Evolutionary conservation across 164 flowering plant genomes (phyloP), one percentile per base, ranked within the genome.

Genomic region (Hamamelis virginiana): DNA sequence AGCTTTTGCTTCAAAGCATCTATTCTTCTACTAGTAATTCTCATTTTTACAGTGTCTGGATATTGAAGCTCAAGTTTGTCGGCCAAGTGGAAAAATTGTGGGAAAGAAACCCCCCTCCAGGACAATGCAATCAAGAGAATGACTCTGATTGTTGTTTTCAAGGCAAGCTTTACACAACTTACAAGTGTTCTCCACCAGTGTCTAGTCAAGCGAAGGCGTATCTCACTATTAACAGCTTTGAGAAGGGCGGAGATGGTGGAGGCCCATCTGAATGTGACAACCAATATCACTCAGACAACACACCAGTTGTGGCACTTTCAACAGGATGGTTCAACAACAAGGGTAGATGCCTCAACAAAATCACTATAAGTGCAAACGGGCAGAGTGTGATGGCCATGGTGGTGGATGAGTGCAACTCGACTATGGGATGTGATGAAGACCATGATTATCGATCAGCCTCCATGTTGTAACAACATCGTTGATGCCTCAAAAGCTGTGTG

Each of bases 401-500:
- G 53, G 70, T 72, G 0, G 73, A 72, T 25, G 73, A 76, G 52
- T 72, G 73, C 53, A 69, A 75, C 65, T 71, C 75, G 0, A 67
- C 72, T 0, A 59, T 15, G 59, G 78, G 71, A 5, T 67, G 71
- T 52, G 74, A 75, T 52, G 0, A 16, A 12, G 73, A 65, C 41
- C 77, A 74, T 53, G 73, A 65, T 16, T 61, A 60, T 23, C 77
- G 74, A 28, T 74, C n/a, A n/a, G n/a, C n/a, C 77, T 9, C 85
- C 85, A 0, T 74, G 85, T 47, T 27, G 23, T 5, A 73, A 80
- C 50, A 77, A 78, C 65, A 75, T 75, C 22, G 82, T 82, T 27
- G 85, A 77, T 67, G 82, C 77, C 25, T 81, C 80, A 1, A 51
- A 41, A 10, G 82, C 80, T 43, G 81, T 76, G 11, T 78, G 84